Conservation (phyloP, 2,329 filamentous ascomycete species). For the Leptographium radiaticola region DNA sequence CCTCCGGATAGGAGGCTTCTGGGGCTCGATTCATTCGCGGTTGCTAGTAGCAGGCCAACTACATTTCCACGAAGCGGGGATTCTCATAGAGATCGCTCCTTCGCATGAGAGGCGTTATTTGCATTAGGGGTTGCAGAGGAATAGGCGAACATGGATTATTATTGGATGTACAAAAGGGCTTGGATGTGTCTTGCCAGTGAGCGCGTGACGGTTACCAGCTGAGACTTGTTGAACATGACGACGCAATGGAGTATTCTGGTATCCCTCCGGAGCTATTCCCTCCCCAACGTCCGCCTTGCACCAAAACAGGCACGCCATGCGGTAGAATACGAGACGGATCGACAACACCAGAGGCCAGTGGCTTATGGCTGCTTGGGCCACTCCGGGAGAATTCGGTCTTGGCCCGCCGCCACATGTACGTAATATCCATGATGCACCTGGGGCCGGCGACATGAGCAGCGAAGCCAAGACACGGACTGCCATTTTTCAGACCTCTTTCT, state of each 20-base stretch:
- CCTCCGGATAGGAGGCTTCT: not conserved
- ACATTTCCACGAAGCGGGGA: not conserved
- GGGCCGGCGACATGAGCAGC: no score
- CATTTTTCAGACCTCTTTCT: no score
- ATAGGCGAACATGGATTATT: not conserved
- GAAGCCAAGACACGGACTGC: no score
- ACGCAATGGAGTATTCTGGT: no score
- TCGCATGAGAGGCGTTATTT: not conserved
- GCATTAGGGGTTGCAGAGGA: not conserved
- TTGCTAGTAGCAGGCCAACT: not conserved
- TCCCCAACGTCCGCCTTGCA: no score
- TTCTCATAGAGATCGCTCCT: not conserved
- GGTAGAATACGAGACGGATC: not conserved
- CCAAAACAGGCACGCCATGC: not conserved
- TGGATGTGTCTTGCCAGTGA: no score
- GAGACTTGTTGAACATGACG: not conserved
- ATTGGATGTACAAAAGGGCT: not conserved
- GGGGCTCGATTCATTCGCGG: not conserved
- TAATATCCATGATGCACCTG: no score
- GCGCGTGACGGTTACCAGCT: not conserved
- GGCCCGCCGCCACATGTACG: constrained; percentile 86
- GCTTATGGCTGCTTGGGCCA: constrained; percentile 49
- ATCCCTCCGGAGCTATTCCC: no score
- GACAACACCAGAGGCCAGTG: not conserved
- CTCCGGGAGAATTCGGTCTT: constrained; percentile 65